A percentile compares a stretch with the other conserved stretches of the same genome.
These are phyloP conservation scores for Parathielavia appendiculata DNA, from an alignment of 495 filamentous ascomycete genomes.

Conservation along the genomic window DNA sequence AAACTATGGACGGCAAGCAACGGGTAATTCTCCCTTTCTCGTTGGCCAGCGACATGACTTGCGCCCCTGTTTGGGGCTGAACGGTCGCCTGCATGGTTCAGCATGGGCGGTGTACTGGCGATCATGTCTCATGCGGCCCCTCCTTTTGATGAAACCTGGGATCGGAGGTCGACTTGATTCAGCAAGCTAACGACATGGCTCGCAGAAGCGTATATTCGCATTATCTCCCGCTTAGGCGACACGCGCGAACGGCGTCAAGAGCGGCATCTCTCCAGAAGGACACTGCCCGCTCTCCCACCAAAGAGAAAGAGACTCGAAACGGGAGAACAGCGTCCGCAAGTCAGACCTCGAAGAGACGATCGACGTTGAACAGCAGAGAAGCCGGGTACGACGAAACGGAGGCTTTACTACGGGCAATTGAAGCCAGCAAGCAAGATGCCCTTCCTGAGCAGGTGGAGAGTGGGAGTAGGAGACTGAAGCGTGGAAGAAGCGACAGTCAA, in stretches of 20 bases:
- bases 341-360: conserved; percentile 70
- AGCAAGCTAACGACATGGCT: conserved; percentile 31
- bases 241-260: conserved; percentile 44
- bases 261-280: conserved; percentile 57
- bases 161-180: not conserved
- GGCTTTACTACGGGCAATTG: conserved; percentile 79
- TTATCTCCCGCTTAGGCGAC: conserved; percentile 50
- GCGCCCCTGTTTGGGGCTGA: conserved; percentile 12
- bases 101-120: conserved; percentile 27
- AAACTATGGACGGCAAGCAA: conserved; percentile 69
- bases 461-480: conserved; percentile 61
- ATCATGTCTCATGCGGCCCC: conserved; percentile 21
- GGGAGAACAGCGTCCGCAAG: conserved; percentile 43
- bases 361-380: conserved; percentile 96
- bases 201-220: conserved; percentile 52
- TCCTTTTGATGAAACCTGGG: conserved; percentile 5
- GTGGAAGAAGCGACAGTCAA: conserved; percentile 86
- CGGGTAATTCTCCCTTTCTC: conserved; percentile 58
- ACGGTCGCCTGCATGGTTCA: conserved; percentile 26
- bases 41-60: conserved; percentile 1
- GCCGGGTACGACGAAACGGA: conserved; percentile 96
- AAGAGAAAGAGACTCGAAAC: conserved; percentile 45
- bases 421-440: conserved; percentile 83
- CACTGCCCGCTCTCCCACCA: conserved; percentile 42
- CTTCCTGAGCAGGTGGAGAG: conserved; percentile 44